Evolutionary conservation across 345 rosid species (phyloP), one percentile per base, ranked within the genome.

Genomic region (Mangifera indica): DNA sequence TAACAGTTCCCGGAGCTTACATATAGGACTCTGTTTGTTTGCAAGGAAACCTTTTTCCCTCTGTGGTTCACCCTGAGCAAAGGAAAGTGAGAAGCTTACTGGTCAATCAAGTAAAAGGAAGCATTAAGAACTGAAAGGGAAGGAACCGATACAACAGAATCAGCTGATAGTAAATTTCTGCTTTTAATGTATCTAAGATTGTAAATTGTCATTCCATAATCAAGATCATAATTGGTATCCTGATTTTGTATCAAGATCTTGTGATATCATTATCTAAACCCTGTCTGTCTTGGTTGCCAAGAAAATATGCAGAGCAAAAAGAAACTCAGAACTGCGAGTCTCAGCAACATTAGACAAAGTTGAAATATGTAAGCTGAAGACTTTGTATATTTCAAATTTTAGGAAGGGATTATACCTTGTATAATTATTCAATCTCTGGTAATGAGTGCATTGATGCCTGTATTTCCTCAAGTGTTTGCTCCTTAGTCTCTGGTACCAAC

Each of bases 401-500:
- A 46, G 15, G 18, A 14, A 5, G 5, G 53, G 18, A 15, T 49
- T 49, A 13, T 15, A 49, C 53, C 53, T 2, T 7, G 25, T 22
- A 9, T 14, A 14, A 9, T 22, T 56, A n/a, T 56, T 20, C 9
- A 11, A 22, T 22, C 14, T 13, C 26, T 4, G 32, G 22, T 56
- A 56, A 20, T 55, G 59, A 21, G 12, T 55, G n/a, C 60, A 56
- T 56, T 25, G 8, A 9, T 10, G 66, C 15, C 51, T 77, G 73
- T 53, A 71, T 66, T 52, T 71, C 75, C 66, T 71, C 79, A 0
- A 76, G 67, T 8, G 72, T 71, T 65, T 46, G 24, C 0, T 71
- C 79, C 58, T 53, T 76, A 2, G 76, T 72, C 58, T 77, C 73
- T 1, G 70, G 66, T 25, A 72, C 69, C 32, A 72, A 24, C 53